phyloP scores from a whole-genome alignment of 129 eudicot species.

The Tanacetum coccineum region DNA sequence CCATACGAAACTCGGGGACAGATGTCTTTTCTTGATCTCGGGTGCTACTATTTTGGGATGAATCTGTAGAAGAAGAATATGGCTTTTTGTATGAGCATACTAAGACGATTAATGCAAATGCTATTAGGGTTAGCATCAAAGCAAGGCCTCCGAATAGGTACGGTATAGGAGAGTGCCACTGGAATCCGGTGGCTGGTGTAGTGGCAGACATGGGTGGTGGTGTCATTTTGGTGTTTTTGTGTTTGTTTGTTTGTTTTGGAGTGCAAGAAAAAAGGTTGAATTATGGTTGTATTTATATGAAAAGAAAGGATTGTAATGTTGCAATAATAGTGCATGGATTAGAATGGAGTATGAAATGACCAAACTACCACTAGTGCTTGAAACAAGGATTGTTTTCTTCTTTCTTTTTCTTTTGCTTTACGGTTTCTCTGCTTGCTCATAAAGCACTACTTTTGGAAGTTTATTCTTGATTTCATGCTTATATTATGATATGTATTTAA shows the following conservation, averaged over 20 bases:
- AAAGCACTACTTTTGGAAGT: conserved; percentile 35
- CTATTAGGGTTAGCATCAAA: conserved; percentile 42
- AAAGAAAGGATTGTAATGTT: conserved; percentile 7
- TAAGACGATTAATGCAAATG: conserved; percentile 51
- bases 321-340: conserved; percentile 37
- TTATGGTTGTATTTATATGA: conserved; percentile 33
- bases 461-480: conserved; percentile 18
- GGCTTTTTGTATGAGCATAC: conserved; percentile 45
- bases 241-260: conserved; percentile 11
- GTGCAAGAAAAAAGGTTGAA: conserved; percentile 21
- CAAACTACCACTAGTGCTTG: conserved; percentile 28
- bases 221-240: conserved; percentile 19
- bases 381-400: conserved; percentile 25
- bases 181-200: conserved; percentile 30
- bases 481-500: conserved; percentile 4
- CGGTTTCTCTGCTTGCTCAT: conserved; percentile 41
- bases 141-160: conserved; percentile 58
- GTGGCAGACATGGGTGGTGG: conserved; percentile 25
- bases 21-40: conserved; percentile 23
- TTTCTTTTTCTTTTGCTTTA: conserved; percentile 37
- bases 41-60: conserved; percentile 11
- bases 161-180: conserved; percentile 55
- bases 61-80: conserved; percentile 15
- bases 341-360: conserved; percentile 23
- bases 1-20: conserved; percentile 24